Conservation (phyloP, 176 grass and related monocot species). For the Musa itinerans region DNA sequence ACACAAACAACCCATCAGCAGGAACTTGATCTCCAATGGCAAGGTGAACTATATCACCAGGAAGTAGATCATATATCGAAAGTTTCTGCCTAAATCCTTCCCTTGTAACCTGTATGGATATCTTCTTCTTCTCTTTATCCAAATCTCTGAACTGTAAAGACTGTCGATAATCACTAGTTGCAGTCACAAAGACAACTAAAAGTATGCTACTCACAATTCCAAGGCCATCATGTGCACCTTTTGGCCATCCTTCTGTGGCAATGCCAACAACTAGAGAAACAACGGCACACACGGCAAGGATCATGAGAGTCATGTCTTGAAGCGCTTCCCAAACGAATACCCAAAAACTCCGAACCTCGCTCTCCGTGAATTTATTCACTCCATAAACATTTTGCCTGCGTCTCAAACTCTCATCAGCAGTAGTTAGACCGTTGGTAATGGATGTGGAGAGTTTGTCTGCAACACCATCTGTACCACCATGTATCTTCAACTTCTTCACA, state of each 20-base stretch:
- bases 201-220: slow-evolving; percentile 86
- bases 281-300: slow-evolving; percentile 59
- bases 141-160: slow-evolving; percentile 96
- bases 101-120: slow-evolving; percentile 73
- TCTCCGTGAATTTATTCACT: slow-evolving; percentile 73
- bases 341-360: slow-evolving; percentile 59
- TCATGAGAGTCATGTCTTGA: slow-evolving; percentile 92
- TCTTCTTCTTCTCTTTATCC: slow-evolving; percentile 96
- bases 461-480: slow-evolving; percentile 44
- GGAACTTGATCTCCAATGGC: slow-evolving; percentile 91
- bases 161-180: slow-evolving; percentile 82
- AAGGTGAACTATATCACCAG: slow-evolving; percentile 79
- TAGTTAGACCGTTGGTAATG: slow-evolving; percentile 42
- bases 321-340: slow-evolving; percentile 89
- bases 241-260: slow-evolving; percentile 90
- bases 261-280: slow-evolving; percentile 68
- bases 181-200: slow-evolving; percentile 82
- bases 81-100: slow-evolving; percentile 68
- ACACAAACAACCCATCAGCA: slow-evolving; percentile 72
- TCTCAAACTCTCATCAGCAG: slow-evolving; percentile 22
- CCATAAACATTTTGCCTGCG: slow-evolving; percentile 46
- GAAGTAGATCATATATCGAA: slow-evolving; percentile 76
- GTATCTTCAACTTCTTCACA: slow-evolving; percentile 59
- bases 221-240: slow-evolving; percentile 79
- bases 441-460: slow-evolving; percentile 61